These are phyloP conservation scores for Ceratocystis lukuohia DNA, from an alignment of 2,329 filamentous ascomycete species.

Conservation along the genomic window DNA sequence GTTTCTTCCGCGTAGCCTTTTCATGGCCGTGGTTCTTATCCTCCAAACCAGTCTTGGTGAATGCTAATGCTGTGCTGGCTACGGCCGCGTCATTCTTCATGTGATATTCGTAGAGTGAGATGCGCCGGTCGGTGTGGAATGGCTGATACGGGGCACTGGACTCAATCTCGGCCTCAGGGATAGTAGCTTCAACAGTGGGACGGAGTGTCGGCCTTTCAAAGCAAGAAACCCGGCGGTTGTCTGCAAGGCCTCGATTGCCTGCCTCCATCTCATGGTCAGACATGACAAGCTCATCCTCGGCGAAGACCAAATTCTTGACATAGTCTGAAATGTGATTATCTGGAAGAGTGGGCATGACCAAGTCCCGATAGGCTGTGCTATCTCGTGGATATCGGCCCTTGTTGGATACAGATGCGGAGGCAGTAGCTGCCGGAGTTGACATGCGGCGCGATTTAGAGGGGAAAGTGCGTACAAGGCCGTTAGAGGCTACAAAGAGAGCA, in stretches of 20 bases:
- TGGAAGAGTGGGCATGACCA: conserved; percentile 50
- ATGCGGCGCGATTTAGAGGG: conserved; percentile 44
- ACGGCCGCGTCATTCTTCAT: neutral
- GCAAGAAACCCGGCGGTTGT: conserved; percentile 25
- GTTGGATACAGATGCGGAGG: neutral
- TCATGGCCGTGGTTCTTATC: conserved; percentile 32
- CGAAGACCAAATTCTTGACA: conserved; percentile 7
- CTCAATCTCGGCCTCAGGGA: conserved; percentile 74
- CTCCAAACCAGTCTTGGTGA: conserved; percentile 30
- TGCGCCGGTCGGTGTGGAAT: conserved; percentile 81
- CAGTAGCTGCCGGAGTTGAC: conserved; percentile 33
- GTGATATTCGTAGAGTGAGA: conserved; percentile 59
- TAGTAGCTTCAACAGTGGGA: conserved; percentile 46
- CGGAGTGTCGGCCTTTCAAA: conserved; percentile 23
- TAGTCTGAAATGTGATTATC: conserved; percentile 34
- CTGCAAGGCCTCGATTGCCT: conserved; percentile 41
- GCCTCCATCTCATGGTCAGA: conserved; percentile 40
- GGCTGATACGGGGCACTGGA: conserved; percentile 92
- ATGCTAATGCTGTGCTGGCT: neutral
- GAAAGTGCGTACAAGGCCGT: conserved; percentile 54
- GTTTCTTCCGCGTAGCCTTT: conserved; percentile 24
- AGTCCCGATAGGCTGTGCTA: conserved; percentile 48
- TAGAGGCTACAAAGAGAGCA: conserved; percentile 50
- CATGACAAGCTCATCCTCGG: conserved; percentile 38
- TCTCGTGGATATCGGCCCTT: conserved; percentile 23